phyloP scores from a whole-genome alignment of 2,329 filamentous ascomycete genomes.

The Fusarium globosum region DNA sequence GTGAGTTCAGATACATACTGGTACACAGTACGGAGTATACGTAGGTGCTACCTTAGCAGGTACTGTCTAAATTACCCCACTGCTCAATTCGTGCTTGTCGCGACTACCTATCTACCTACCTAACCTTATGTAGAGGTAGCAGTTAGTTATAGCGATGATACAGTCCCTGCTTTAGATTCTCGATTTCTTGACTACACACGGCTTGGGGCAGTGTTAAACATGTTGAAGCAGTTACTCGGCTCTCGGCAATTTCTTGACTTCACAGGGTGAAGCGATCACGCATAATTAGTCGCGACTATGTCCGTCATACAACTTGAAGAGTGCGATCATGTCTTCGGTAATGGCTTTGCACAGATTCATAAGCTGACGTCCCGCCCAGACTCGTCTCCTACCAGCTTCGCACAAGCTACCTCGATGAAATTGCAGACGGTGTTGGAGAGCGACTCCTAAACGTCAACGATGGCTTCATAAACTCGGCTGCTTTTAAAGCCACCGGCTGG shows the following conservation, averaged over 20 bases:
- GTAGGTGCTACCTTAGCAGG: neutral
- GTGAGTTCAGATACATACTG: neutral
- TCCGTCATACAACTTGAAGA: slow-evolving; percentile 55
- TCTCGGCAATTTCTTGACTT: neutral
- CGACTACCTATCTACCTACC: neutral
- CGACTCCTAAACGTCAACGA: slow-evolving; percentile 85
- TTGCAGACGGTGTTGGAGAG: slow-evolving; percentile 87
- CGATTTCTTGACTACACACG: neutral
- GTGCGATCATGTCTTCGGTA: slow-evolving; percentile 40
- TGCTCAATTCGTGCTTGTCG: slow-evolving; percentile 9
- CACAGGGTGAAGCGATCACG: slow-evolving; percentile 6
- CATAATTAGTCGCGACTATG: slow-evolving; percentile 42
- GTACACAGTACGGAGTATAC: too few species aligned
- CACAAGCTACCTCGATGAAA: slow-evolving; percentile 81
- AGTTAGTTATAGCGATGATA: slow-evolving; percentile 1
- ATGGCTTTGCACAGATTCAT: neutral
- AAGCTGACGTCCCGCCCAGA: slow-evolving; percentile 56
- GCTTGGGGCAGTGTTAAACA: slow-evolving; percentile 20
- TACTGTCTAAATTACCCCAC: slow-evolving; percentile 14
- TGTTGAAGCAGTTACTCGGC: slow-evolving; percentile 21
- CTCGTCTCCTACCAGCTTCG: slow-evolving; percentile 86
- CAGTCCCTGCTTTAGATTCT: slow-evolving; percentile 9
- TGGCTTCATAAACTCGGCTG: slow-evolving; percentile 79
- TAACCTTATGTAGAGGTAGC: neutral
- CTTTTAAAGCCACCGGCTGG: slow-evolving; percentile 88